Base-by-base conservation (phyloP, 2,329 filamentous ascomycete species). In the Tothia fuscella region DNA sequence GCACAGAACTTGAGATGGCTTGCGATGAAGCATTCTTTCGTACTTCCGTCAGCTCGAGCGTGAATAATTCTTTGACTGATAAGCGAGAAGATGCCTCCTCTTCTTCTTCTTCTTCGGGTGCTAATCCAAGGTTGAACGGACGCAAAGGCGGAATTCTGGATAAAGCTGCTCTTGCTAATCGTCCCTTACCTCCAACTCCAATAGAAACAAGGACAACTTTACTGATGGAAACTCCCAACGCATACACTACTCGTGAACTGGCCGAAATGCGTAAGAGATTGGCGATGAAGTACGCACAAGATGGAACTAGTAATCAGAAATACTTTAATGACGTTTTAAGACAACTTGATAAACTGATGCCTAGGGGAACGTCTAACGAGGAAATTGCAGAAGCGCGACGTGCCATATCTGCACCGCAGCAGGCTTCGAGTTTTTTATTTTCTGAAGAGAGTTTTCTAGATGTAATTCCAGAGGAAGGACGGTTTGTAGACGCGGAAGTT, bases 11-110 rank as follows among this genome's bases (percentile, higher is more conserved):
- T 47, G 85, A 86, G 38, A 85, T 86, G 59, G 84, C 91, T 45
- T 93, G 88, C 54, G 88, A 96, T 54, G 84, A 91, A 53, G 88
- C 88, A 1, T 95, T 96, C 65, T 88, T 85, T 54, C 78, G 81
- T 50, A 71, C 65, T 42, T 80, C 70, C 1, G 59, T 71, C 17
- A 67, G 66, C 33, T 71, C 72, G 2, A 74, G 67, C 38, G 58
- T 61, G 20, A 62, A 62, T 3, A 70, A 67, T 1, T 60, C 62
- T 14, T 53, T 56, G 3, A 62, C 64, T 5, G 61, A 60, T 6
- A 63, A 57, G 43, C 56, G 56, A 20, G 58, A 51, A 30, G 66
- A 73, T 26, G 74, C 73, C 3, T 72, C 73, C 21, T 66, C 68
- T 4, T 70, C 66, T 3, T 69, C 64, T 4, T n/a, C n/a, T n/a